phyloP scores from a whole-genome alignment of 2,329 filamentous ascomycete species.

The Fusarium sp. region DNA sequence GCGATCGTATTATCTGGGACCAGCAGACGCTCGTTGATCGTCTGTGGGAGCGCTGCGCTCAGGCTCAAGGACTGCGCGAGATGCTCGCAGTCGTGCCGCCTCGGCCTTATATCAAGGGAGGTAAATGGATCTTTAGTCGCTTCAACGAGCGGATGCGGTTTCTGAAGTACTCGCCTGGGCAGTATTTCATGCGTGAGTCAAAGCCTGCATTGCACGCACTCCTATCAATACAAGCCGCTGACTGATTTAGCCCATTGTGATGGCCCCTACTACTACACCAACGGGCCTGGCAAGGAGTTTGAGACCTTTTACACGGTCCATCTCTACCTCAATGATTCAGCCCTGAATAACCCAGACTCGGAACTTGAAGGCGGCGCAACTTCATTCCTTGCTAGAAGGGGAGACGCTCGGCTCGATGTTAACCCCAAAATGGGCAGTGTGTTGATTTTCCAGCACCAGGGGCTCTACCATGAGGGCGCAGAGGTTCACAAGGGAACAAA shows the following conservation, averaged over 20 bases:
- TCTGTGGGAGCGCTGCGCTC: constrained; percentile 69
- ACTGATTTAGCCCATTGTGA: constrained; percentile 71
- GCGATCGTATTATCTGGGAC: constrained; percentile 83
- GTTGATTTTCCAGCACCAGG: constrained; percentile 67
- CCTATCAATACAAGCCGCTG: background rate
- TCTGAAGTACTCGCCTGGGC: constrained; percentile 75
- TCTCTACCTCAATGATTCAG: constrained; percentile 56
- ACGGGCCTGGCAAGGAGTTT: constrained; percentile 56
- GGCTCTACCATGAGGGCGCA: constrained; percentile 65
- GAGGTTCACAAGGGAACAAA: constrained; percentile 63
- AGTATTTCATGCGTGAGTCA: constrained; percentile 72
- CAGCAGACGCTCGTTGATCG: constrained; percentile 68
- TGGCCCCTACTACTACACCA: constrained; percentile 66
- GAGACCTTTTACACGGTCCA: constrained; percentile 66
- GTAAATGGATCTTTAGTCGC: constrained; percentile 58
- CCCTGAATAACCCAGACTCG: constrained; percentile 26
- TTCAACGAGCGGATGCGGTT: constrained; percentile 82
- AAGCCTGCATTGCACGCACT: too few species aligned
- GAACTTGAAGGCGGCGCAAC: constrained; percentile 65
- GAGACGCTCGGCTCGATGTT: constrained; percentile 60
- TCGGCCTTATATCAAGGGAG: constrained; percentile 37
- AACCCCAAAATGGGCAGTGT: constrained; percentile 68
- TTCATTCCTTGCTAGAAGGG: constrained; percentile 60
- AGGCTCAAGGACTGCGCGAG: constrained; percentile 55
- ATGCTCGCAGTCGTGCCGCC: constrained; percentile 52